Conservation (phyloP, 2,329 filamentous ascomycete species). For the Stachybotrys echinatus region DNA sequence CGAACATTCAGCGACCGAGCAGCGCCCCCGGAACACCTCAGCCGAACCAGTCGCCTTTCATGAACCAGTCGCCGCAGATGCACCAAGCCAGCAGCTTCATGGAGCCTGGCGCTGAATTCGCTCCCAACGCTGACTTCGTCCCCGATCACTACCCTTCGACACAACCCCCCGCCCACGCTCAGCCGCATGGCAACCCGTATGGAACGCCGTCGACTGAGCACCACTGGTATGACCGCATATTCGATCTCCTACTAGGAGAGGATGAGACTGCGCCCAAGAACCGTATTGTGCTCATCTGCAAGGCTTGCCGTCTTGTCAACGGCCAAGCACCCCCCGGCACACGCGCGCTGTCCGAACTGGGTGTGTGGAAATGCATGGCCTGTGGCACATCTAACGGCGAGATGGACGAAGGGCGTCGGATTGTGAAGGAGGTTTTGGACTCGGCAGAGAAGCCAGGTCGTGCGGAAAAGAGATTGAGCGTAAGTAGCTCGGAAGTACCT, state of each 20-base stretch:
- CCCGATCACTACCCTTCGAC: slow-evolving; percentile 30
- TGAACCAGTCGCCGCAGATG: not conserved
- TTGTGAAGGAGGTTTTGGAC: slow-evolving; percentile 59
- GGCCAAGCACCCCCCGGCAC: slow-evolving; percentile 91
- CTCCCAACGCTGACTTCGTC: slow-evolving; percentile 56
- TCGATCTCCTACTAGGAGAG: slow-evolving; percentile 89
- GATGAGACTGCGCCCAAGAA: slow-evolving; percentile 93
- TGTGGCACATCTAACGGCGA: slow-evolving; percentile 80
- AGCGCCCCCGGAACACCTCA: slow-evolving; percentile 22
- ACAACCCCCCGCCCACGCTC: slow-evolving; percentile 8
- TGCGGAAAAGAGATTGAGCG: not conserved
- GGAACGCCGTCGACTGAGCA: slow-evolving; percentile 28
- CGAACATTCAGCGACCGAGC: slow-evolving; percentile 50
- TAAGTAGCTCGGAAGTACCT: not conserved
- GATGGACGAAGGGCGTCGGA: slow-evolving; percentile 68
- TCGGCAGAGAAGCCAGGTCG: not conserved
- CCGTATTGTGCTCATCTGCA: slow-evolving; percentile 80
- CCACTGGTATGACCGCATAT: slow-evolving; percentile 90
- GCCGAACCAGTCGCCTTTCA: slow-evolving; percentile 9
- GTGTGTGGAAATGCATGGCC: slow-evolving; percentile 82
- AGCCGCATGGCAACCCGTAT: not conserved
- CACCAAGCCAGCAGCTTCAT: slow-evolving; percentile 8
- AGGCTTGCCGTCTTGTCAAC: slow-evolving; percentile 80
- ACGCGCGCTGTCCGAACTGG: slow-evolving; percentile 70
- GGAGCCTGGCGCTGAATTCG: slow-evolving; percentile 59